Base-by-base conservation (phyloP, 306 rosid species). In the Biancaea sappan region DNA sequence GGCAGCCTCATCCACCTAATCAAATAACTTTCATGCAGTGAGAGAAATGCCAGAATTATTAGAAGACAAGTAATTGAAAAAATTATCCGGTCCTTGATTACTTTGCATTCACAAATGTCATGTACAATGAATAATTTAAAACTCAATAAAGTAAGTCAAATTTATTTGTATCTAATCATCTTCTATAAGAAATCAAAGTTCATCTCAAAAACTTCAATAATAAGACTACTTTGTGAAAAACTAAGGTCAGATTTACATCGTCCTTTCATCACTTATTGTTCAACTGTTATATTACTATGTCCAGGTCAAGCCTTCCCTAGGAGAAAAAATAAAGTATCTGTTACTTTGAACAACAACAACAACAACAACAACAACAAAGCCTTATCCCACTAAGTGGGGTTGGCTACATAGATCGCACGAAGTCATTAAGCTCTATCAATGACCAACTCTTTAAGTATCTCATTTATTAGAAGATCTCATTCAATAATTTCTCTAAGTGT, bases 1-100 rank as follows among this genome's bases (percentile, higher is more conserved):
- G 71, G 82, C 83, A 59, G 88, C 74, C 71, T 85, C 92, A 54
- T 94, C 94, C 82, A 94, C 96, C 98, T 85, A 78, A 67, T 35
- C 19, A 72, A 11, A 16, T 5, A 81, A 19, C 40, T 70, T 75
- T 65, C 32, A 50, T 26, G 59, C 69, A 72, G 53, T 53, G 38
- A 62, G 22, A 67, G 29, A 63, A 25, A 68, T 38, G 70, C 50
- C 62, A 43, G 28, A 52, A 67, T 12, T 8, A 65, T 47, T 18
- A 34, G 60, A 47, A 28, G 34, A 69, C n/a, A 65, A 8, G 57
- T 28, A 32, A 40, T 16, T 32, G 47, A 29, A 74, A 65, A 65
- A 46, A 47, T 34, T 18, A 35, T 47, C 4, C 24, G 66, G 58
- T 22, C 43, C 47, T 38, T 38, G 35, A 54, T 52, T 44, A 40